Conservation (phyloP, 2,329 filamentous ascomycete species). For the Beauveria sp. region DNA sequence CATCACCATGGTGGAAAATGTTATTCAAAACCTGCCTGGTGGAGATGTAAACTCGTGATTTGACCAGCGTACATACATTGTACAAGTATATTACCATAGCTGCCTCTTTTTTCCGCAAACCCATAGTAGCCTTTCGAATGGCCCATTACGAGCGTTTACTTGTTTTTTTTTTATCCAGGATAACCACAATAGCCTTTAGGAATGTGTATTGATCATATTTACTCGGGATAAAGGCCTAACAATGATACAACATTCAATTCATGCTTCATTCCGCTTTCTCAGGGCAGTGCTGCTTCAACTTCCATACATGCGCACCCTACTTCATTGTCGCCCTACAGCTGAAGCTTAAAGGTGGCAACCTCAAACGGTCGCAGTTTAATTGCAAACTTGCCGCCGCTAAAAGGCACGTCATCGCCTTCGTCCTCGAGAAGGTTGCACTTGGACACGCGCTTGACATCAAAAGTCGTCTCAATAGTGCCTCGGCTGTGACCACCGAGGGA, state of each 20-base stretch:
- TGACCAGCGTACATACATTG: neutral
- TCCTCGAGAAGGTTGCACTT: slow-evolving; percentile 89
- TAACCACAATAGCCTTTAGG: neutral
- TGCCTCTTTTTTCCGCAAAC: neutral
- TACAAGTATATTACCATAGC: neutral
- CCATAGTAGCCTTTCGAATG: neutral
- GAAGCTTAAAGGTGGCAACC: slow-evolving; percentile 70
- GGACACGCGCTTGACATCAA: slow-evolving; percentile 67
- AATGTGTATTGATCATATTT: neutral
- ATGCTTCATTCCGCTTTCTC: neutral
- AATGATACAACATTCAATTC: slow-evolving; percentile 1
- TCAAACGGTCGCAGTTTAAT: slow-evolving; percentile 74
- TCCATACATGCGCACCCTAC: slow-evolving; percentile 19
- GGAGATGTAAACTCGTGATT: slow-evolving; percentile 21
- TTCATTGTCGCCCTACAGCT: slow-evolving; percentile 32
- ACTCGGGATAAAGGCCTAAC: slow-evolving; percentile 5
- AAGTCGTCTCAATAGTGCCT: slow-evolving; percentile 59
- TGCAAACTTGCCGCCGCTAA: slow-evolving; percentile 42
- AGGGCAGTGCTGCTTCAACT: neutral
- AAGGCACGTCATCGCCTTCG: slow-evolving; percentile 58
- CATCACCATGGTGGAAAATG: slow-evolving; percentile 68
- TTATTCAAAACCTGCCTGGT: slow-evolving; percentile 59
- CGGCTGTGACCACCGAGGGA: slow-evolving; percentile 73
- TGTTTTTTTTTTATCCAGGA: neutral
- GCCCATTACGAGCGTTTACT: neutral